Evolutionary conservation across 306 rosid species (phyloP), one percentile per base, ranked within the genome.

Genomic region (Gynostemma pentaphyllum): DNA sequence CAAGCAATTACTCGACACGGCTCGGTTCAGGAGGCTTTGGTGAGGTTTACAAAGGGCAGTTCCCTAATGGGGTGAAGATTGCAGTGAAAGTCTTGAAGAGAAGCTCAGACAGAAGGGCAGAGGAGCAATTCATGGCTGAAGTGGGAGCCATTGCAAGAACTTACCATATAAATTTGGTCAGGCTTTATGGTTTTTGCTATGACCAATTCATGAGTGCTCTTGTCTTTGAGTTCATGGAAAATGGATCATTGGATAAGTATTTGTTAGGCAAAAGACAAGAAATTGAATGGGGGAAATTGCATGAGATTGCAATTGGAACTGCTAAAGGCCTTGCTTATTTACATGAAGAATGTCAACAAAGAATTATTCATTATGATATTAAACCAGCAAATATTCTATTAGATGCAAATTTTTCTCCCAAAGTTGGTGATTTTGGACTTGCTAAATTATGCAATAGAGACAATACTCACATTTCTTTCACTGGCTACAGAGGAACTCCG

Each of bases 351-450:
- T 78, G 89, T 6, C 68, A 71, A 24, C 84, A 81, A 0, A 71
- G 75, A 66, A 84, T 84, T 59, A 54, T 84, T 47, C 86, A 81
- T 47, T 84, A 81, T 10, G 86, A 81, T 45, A 81, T 78, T 26
- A 84, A 84, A 28, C 89, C 86, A 0, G 84, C 52, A 34, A 84
- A 84, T 23, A 74, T 84, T 62, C 82, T 82, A 2, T 68, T 82
- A 26, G 82, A 79, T 6, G 47, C 2, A 1, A 70, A 77, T 9
- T 74, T 77, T 42, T 9, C 41, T 10, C 82, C 85, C 2, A 79
- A 79, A 49, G 88, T 79, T 2, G 88, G 73, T 23, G 88, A 83
- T 77, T 83, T 79, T 9, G 79, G 85, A 27, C 78, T 83, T 51
- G 85, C 85, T 14, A 83, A 77, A 57, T 77, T 74, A 5, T 72